Evolutionary conservation across 306 rosid species (phyloP).

Genomic region (Trichosanthes cucumerina): DNA sequence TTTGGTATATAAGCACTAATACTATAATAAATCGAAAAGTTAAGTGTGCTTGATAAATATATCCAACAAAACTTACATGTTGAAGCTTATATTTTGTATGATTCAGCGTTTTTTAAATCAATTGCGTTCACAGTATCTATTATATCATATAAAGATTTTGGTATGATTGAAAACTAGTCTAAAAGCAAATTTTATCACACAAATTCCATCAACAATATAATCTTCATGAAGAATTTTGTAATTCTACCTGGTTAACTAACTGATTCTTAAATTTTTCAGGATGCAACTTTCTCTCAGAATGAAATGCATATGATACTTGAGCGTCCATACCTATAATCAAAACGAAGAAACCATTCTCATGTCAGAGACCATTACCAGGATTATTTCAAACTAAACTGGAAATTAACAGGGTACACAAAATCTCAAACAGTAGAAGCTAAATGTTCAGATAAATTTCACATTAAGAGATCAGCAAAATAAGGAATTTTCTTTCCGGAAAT

Average conservation of each 20-base stretch:
- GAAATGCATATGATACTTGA: constrained; percentile 94
- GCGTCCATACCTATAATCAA: constrained; percentile 81
- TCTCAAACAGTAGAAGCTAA: background rate
- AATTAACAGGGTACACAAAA: background rate
- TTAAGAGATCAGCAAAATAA: background rate
- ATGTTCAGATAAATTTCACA: background rate
- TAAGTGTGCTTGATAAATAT: background rate
- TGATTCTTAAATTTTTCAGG: constrained; percentile 92
- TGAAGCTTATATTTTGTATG: background rate
- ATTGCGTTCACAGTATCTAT: background rate
- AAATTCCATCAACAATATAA: background rate
- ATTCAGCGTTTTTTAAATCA: background rate
- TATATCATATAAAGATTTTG: background rate
- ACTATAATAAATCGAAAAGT: background rate
- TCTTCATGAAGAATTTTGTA: constrained; percentile 2
- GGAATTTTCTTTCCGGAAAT: background rate
- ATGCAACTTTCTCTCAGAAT: constrained; percentile 80
- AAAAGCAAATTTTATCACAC: background rate
- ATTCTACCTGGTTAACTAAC: constrained; percentile 64
- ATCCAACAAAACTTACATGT: background rate
- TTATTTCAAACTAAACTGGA: background rate
- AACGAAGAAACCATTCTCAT: background rate
- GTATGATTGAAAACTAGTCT: background rate
- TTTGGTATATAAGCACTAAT: constrained; percentile 3
- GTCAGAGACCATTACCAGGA: background rate